phyloP scores from a whole-genome alignment of 371 early-diverging fungal species.

The Haplosporangium sp. region DNA sequence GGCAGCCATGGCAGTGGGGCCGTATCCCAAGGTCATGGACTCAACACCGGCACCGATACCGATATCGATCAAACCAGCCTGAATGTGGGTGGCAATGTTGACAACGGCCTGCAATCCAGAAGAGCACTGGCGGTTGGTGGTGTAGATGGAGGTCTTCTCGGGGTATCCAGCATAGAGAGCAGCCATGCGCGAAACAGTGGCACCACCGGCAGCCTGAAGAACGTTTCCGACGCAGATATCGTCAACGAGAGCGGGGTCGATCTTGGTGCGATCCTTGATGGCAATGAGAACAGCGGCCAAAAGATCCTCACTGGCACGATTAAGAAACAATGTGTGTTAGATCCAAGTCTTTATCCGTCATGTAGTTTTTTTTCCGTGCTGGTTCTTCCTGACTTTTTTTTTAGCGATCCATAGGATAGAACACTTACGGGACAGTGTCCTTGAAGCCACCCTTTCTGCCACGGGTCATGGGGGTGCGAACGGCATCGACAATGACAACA shows the following conservation, averaged over 20 bases:
- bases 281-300: constrained; percentile 89
- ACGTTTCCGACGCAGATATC: constrained; percentile 97
- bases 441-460: constrained; percentile 95
- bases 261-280: constrained; percentile 79
- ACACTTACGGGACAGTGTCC: constrained; percentile 75
- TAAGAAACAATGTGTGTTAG: background rate
- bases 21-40: constrained; percentile 95
- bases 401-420: background rate
- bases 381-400: too few species aligned
- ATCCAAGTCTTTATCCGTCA: background rate
- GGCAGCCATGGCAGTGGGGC: constrained; percentile 78
- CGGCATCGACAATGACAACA: constrained; percentile 86
- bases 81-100: constrained; percentile 91
- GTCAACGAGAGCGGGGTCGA: constrained; percentile 91
- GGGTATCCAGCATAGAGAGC: constrained; percentile 95
- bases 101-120: constrained; percentile 96
- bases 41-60: constrained; percentile 99
- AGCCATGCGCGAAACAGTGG: constrained; percentile 96
- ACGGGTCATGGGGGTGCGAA: constrained; percentile 93
- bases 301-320: constrained; percentile 72
- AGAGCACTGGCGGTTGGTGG: constrained; percentile 98
- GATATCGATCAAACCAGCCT: constrained; percentile 91
- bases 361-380: background rate
- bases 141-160: constrained; percentile 82
- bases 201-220: constrained; percentile 93